phyloP scores from a whole-genome alignment of 2,329 filamentous ascomycete genomes.

The Sarocladiaceae sp. region DNA sequence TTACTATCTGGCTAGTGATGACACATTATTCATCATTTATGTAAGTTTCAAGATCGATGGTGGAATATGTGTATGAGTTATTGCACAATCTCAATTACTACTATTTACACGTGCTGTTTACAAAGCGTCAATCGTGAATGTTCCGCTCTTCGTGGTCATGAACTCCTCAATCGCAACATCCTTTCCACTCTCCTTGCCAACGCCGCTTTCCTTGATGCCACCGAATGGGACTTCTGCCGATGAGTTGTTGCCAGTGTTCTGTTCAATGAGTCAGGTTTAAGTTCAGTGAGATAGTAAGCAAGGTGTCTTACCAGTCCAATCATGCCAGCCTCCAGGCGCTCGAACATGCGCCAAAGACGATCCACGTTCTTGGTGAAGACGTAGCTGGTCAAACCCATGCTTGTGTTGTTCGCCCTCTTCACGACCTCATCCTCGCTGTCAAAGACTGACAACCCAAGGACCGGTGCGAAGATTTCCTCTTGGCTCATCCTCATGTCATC shows the following conservation, averaged over 20 bases:
- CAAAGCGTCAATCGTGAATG: not conserved
- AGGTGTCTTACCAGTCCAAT: conserved; percentile 16
- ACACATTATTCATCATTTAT: conserved; percentile 60
- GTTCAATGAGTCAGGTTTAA: not conserved
- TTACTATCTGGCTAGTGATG: conserved; percentile 25
- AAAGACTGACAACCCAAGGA: conserved; percentile 41
- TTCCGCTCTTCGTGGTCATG: conserved; percentile 8
- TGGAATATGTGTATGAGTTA: conserved; percentile 23
- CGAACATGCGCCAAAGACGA: conserved; percentile 36
- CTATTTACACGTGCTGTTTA: not conserved
- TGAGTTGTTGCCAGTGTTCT: conserved; percentile 46
- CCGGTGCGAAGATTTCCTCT: conserved; percentile 24
- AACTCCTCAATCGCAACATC: conserved; percentile 17
- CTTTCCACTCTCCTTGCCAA: conserved; percentile 26
- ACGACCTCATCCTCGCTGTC: conserved; percentile 46
- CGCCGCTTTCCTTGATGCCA: conserved; percentile 28
- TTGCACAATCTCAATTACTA: not conserved
- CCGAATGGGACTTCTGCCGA: conserved; percentile 32
- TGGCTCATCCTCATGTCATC: conserved; percentile 14
- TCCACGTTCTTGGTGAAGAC: conserved; percentile 24
- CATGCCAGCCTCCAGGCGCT: conserved; percentile 58
- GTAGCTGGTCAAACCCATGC: conserved; percentile 27
- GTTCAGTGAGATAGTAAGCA: conserved; percentile 4
- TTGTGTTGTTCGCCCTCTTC: conserved; percentile 45
- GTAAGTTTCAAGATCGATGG: conserved; percentile 55